Evolutionary conservation across 805 yeast genomes (phyloP).

Genomic region (Zygosaccharomyces kombuchaensis): DNA sequence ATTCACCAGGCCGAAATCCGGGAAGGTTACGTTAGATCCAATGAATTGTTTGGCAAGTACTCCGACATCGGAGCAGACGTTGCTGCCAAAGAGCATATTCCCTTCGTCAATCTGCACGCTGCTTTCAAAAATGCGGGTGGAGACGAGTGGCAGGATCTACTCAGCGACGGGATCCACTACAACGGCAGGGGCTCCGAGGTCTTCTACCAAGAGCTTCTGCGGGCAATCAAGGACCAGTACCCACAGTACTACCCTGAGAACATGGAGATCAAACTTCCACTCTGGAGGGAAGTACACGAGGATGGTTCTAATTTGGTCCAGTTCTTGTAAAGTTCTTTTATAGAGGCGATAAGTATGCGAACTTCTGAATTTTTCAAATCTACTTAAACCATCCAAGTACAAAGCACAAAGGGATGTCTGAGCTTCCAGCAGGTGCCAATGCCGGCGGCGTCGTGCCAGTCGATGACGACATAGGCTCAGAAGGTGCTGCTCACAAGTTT

Average conservation of each 20-base stretch:
- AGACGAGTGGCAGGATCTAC: slow-evolving; percentile 39
- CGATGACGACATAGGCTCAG: slow-evolving; percentile 18
- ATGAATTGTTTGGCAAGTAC: slow-evolving; percentile 45
- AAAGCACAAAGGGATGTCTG: not conserved
- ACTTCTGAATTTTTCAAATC: not conserved
- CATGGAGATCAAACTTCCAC: slow-evolving; percentile 37
- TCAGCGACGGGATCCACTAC: slow-evolving; percentile 59
- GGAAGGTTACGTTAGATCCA: slow-evolving; percentile 43
- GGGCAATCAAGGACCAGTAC: slow-evolving; percentile 38
- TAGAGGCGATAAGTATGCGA: not conserved
- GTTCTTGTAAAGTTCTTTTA: slow-evolving; percentile 1
- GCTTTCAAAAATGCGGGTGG: slow-evolving; percentile 38
- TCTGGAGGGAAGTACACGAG: slow-evolving; percentile 37
- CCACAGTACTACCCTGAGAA: slow-evolving; percentile 47
- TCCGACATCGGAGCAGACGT: slow-evolving; percentile 45
- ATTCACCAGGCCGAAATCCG: slow-evolving; percentile 33
- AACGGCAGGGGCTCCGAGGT: slow-evolving; percentile 50
- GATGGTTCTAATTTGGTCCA: slow-evolving; percentile 25
- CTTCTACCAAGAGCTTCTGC: slow-evolving; percentile 42
- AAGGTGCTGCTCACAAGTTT: slow-evolving; percentile 36
- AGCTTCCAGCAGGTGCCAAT: not conserved
- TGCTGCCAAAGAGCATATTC: slow-evolving; percentile 45
- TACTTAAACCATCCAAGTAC: not conserved
- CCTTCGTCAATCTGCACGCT: slow-evolving; percentile 54
- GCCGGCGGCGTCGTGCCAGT: not conserved